phyloP scores from a whole-genome alignment of 1,139 yeast genomes.

The Hansenula lynferdii region DNA sequence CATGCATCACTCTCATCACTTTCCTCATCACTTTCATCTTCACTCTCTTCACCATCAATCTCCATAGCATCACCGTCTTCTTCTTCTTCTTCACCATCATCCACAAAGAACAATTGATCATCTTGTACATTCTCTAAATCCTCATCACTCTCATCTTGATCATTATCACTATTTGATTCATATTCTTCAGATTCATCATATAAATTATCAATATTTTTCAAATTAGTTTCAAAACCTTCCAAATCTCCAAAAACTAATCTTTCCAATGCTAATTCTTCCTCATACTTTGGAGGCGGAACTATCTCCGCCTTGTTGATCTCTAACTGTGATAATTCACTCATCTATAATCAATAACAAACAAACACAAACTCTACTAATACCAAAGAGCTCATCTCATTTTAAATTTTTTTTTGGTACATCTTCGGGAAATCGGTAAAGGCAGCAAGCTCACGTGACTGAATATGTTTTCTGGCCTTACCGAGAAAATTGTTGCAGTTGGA shows the following conservation, averaged over 20 bases:
- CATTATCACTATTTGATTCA: conserved; percentile 26
- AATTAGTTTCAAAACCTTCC: conserved; percentile 68
- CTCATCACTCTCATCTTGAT: conserved; percentile 26
- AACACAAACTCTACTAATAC: not conserved
- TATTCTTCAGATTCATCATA: conserved; percentile 31
- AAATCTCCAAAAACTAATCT: conserved; percentile 87
- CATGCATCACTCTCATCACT: conserved; percentile 58
- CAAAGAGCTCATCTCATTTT: conserved; percentile 2
- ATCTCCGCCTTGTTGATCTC: conserved; percentile 26
- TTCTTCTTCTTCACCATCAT: conserved; percentile 48
- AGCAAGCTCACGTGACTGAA: conserved; percentile 2
- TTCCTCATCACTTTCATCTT: conserved; percentile 27
- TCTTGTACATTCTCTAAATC: conserved; percentile 40
- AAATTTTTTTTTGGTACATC: not conserved
- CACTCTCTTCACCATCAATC: conserved; percentile 31
- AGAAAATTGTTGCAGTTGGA: no score
- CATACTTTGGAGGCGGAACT: conserved; percentile 64
- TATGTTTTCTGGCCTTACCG: no score
- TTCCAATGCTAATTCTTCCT: conserved; percentile 74
- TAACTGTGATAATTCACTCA: conserved; percentile 5
- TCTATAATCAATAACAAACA: not conserved
- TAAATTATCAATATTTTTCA: conserved; percentile 31
- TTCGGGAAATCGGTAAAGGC: no score
- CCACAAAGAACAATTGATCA: conserved; percentile 63
- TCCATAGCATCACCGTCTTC: conserved; percentile 37